Evolutionary conservation across 1,284 basidiomycete species (phyloP).

Genomic region (Salmacisia buchloeana): DNA sequence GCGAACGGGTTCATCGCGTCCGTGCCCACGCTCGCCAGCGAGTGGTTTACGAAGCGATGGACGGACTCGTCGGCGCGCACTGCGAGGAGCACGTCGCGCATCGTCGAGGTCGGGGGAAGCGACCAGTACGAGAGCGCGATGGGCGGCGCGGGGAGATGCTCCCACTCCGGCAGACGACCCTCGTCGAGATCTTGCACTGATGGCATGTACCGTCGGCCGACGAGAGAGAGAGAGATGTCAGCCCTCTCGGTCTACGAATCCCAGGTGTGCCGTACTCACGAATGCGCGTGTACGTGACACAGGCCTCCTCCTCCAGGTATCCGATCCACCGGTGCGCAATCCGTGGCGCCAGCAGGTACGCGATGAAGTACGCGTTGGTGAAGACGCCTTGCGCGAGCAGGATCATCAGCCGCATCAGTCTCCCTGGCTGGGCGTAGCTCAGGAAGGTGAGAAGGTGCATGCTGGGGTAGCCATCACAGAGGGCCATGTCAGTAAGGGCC

Average conservation of each 20-base stretch:
- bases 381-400: conserved; percentile 68
- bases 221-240: conserved; percentile 56
- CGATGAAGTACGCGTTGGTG: conserved; percentile 55
- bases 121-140: conserved; percentile 90
- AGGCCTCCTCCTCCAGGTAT: conserved; percentile 91
- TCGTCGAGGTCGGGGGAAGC: conserved; percentile 62
- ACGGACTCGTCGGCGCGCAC: conserved; percentile 79
- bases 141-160: conserved; percentile 64
- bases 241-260: neutral
- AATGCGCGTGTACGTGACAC: conserved; percentile 60
- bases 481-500: too few relatives aligned
- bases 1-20: conserved; percentile 36
- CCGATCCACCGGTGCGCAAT: conserved; percentile 90
- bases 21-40: conserved; percentile 28
- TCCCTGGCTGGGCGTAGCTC: conserved; percentile 23
- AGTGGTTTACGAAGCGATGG: conserved; percentile 39
- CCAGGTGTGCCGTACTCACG: neutral
- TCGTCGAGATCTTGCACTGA: conserved; percentile 73
- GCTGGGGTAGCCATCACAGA: too few relatives aligned
- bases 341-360: conserved; percentile 72
- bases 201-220: too few relatives aligned
- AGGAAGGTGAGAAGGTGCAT: conserved; percentile 37
- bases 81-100: conserved; percentile 81
- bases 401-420: conserved; percentile 66
- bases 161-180: conserved; percentile 84